A percentile compares a stretch with the other conserved stretches of the same genome.
Conservation (phyloP, 2,329 filamentous ascomycete species). For the Fusarium concolor region DNA sequence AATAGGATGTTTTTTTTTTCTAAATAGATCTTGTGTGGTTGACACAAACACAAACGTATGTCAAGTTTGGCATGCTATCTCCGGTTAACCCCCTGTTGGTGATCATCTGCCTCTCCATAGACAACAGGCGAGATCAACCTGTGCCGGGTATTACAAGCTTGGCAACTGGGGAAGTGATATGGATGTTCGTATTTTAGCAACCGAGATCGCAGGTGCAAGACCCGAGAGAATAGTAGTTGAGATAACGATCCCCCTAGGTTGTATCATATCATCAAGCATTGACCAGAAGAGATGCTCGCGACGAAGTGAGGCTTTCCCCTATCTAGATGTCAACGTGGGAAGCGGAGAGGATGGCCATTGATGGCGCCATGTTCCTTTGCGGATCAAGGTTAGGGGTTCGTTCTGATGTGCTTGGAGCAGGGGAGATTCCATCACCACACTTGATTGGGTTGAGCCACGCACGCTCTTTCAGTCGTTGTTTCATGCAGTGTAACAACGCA, state of each 20-base stretch:
- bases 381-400: conserved; percentile 13
- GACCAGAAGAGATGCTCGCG: not conserved
- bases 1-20: not conserved
- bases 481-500: not conserved
- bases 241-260: not conserved
- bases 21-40: not conserved
- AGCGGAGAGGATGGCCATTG: conserved; percentile 2
- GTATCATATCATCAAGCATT: not conserved
- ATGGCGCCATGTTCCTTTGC: conserved; percentile 19
- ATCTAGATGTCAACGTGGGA: conserved; percentile 2
- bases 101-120: conserved; percentile 4
- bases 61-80: conserved; percentile 1
- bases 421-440: not conserved
- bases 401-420: conserved; percentile 15
- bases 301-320: conserved; percentile 6
- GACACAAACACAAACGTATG: conserved; percentile 13
- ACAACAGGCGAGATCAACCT: conserved; percentile 7
- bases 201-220: not conserved
- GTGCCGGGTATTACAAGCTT: conserved; percentile 4
- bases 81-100: conserved; percentile 11
- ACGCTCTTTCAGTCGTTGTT: conserved; percentile 10
- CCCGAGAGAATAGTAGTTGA: not conserved
- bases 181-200: not conserved
- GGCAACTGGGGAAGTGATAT: conserved; percentile 3
- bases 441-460: not conserved